Base-by-base conservation (phyloP, 352 stramenopile genomes). In the Pseudoperonospora humuli region DNA sequence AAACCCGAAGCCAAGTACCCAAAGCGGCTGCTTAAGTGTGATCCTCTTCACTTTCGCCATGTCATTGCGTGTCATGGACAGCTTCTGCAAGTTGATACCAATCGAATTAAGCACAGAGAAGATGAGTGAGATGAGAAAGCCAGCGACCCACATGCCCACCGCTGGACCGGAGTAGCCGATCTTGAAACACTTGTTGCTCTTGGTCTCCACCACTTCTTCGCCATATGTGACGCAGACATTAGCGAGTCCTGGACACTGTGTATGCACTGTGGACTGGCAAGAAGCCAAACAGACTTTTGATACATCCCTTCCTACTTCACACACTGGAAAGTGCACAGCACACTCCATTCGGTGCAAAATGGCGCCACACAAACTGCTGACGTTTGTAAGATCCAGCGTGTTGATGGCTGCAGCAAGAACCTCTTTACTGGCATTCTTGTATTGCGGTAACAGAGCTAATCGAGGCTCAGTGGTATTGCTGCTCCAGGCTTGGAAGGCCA, bases 51-150 rank as follows among this genome's bases (percentile, higher is more conserved):
- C 57, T n/a, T 84, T 61, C 1, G 67, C 59, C 13, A 40, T 39
- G 26, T 84, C 75, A 48, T 95, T 86, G 32, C 69, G 67, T 15
- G 77, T 61, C 71, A 96, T 89, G 7, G 70, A 89, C 11, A 95
- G 68, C 64, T 96, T 96, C 64, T 96, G 85, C 28, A 96, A 48
- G 50, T 96, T 96, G 39, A 96, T 88, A n/a, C 77, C 85, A 21
- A 96, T 61, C 35, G 84, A 93, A 47, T 92, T 93, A 40, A 93
- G 71, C 18, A 95, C 67, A 7, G 77, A 93, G 51, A 96, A 93
- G 20, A 90, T 60, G 19, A 95, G 73, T 34, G 78, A 86, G 54
- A 95, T 90, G 39, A 80, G 73, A 45, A 94, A 91, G 10, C 81
- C 83, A 0, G 85, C 75, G 33, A 89, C 72, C 82, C 82, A 93